phyloP scores from a whole-genome alignment of 805 yeast species.

The Metschnikowia cerradonensis region DNA sequence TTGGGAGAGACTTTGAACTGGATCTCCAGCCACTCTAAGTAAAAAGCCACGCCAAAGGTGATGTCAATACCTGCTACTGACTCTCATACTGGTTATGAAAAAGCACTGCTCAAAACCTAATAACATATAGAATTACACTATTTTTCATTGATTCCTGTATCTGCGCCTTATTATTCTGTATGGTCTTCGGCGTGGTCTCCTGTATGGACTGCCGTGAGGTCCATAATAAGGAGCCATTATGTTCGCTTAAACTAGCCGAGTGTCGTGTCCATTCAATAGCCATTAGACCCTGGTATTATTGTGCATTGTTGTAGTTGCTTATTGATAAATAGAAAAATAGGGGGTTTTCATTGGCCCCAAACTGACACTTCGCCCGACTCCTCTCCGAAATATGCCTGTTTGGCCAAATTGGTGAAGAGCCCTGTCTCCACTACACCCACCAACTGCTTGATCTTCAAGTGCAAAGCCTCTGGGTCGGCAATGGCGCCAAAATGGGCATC shows the following conservation, averaged over 20 bases:
- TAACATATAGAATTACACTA: background rate
- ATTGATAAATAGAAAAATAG: background rate
- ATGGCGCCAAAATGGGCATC: constrained; percentile 91
- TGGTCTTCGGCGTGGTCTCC: background rate
- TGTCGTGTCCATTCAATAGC: background rate
- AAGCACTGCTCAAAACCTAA: background rate
- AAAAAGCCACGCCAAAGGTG: background rate
- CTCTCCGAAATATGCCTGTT: constrained; percentile 86
- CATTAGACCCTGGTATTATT: background rate
- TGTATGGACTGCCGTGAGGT: background rate
- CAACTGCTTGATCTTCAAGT: constrained; percentile 61
- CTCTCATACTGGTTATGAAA: constrained; percentile 10
- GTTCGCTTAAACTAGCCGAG: no score
- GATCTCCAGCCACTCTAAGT: constrained; percentile 62
- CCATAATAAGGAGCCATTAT: background rate
- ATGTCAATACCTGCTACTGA: background rate
- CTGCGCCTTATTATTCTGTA: background rate
- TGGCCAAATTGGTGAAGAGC: constrained; percentile 69
- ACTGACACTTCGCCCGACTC: constrained; percentile 53
- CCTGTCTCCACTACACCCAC: constrained; percentile 98
- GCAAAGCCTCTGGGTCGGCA: constrained; percentile 47
- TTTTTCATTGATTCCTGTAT: background rate
- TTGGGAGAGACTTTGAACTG: constrained; percentile 83
- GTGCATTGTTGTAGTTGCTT: background rate
- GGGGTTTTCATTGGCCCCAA: constrained; percentile 6